Evolutionary conservation across 202 grass and related monocot genomes (phyloP).

Genomic region (Brachypodium distachyon): DNA sequence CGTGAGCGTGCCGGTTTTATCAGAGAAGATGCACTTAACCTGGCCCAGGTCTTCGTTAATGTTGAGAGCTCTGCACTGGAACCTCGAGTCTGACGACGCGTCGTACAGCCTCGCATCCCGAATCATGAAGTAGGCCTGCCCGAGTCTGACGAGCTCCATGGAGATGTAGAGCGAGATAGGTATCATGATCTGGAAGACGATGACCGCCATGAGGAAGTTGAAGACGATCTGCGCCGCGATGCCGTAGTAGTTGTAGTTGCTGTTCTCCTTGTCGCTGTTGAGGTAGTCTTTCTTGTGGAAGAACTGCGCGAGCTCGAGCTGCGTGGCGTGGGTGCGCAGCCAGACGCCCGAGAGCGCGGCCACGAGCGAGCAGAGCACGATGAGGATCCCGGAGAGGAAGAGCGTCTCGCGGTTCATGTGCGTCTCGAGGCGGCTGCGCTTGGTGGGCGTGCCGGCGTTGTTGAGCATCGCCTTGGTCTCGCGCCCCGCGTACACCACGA

Average conservation of each 20-base stretch:
- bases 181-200: conserved; percentile 97
- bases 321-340: conserved; percentile 36
- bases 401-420: conserved; percentile 84
- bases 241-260: conserved; percentile 77
- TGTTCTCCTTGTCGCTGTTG: not conserved
- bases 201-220: conserved; percentile 79
- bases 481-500: conserved; percentile 63
- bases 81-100: conserved; percentile 41
- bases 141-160: conserved; percentile 83
- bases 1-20: conserved; percentile 91
- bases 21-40: conserved; percentile 82
- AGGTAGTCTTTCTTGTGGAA: conserved; percentile 75
- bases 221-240: conserved; percentile 70
- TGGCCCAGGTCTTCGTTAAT: conserved; percentile 97
- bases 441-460: conserved; percentile 57
- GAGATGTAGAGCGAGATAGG: conserved; percentile 96
- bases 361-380: conserved; percentile 50
- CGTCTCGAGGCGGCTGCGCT: conserved; percentile 70
- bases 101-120: conserved; percentile 59
- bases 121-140: conserved; percentile 94
- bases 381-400: conserved; percentile 60
- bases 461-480: conserved; percentile 97
- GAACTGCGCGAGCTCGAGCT: conserved; percentile 60
- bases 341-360: conserved; percentile 56
- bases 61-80: conserved; percentile 87